Percentiles rank a stretch among this genome's conserved stretches.
Conservation (phyloP, 2,329 filamentous ascomycete genomes). For the Pyrenophora seminiperda region DNA sequence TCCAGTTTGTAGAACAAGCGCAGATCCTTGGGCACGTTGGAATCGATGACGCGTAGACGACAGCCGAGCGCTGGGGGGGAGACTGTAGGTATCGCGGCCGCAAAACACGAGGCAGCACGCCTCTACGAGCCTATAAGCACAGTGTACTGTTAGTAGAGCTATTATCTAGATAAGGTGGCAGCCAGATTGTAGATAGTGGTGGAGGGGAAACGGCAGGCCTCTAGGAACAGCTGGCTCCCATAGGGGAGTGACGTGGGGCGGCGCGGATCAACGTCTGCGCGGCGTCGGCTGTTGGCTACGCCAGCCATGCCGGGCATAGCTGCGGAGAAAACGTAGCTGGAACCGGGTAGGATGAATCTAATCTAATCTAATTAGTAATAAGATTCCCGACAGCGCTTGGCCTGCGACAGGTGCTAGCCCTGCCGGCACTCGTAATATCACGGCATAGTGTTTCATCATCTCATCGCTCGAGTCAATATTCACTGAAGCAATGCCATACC, state of each 20-base stretch:
- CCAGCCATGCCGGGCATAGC: neutral
- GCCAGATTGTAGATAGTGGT: neutral
- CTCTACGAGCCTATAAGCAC: constrained; percentile 20
- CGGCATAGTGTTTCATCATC: no score
- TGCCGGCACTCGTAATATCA: no score
- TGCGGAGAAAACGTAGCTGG: neutral
- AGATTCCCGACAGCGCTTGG: no score
- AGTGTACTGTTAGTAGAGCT: constrained; percentile 1
- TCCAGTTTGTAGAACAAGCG: constrained; percentile 23
- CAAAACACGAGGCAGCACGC: constrained; percentile 16
- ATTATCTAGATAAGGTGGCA: neutral
- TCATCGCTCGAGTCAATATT: no score
- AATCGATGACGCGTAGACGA: constrained; percentile 10
- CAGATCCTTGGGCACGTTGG: constrained; percentile 25
- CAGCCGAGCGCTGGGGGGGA: constrained; percentile 16
- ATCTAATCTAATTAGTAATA: no score
- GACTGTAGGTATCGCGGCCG: constrained; percentile 19
- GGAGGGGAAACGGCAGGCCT: neutral
- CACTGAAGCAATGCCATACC: no score
- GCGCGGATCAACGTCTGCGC: neutral
- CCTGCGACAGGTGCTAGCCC: no score
- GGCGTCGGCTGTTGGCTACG: neutral
- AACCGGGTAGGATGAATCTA: no score
- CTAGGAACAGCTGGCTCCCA: neutral
- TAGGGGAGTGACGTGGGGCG: neutral